Evolutionary conservation across 2,329 filamentous ascomycete species (phyloP).

Genomic region (Penicillium sp.): DNA sequence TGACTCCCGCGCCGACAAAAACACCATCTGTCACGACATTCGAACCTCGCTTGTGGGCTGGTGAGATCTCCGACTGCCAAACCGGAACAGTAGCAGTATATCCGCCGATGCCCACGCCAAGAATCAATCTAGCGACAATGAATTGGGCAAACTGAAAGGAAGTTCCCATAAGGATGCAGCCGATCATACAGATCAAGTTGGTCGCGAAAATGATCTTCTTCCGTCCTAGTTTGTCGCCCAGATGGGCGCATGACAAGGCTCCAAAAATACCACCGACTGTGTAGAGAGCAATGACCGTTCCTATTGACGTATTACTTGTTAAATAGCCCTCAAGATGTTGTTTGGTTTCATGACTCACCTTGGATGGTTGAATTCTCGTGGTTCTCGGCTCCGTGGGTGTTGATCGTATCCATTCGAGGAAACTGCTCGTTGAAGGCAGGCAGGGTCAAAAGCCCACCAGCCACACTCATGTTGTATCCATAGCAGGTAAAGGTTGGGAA

Average conservation of each 20-base stretch:
- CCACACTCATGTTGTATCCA: conserved; percentile 58
- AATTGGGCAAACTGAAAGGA: conserved; percentile 52
- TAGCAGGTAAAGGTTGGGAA: conserved; percentile 52
- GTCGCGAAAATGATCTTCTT: conserved; percentile 50
- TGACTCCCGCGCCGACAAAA: neutral
- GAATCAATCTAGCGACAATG: conserved; percentile 50
- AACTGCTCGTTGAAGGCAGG: conserved; percentile 41
- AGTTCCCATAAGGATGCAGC: conserved; percentile 49
- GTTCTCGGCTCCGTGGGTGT: neutral
- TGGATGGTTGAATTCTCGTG: conserved; percentile 1
- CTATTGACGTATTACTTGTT: neutral
- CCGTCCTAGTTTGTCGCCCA: conserved; percentile 53
- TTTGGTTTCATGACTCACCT: neutral
- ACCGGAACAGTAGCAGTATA: conserved; percentile 51
- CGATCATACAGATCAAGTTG: conserved; percentile 46
- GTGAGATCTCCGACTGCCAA: conserved; percentile 47
- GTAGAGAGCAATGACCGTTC: conserved; percentile 2
- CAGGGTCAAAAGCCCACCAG: conserved; percentile 50
- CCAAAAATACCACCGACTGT: conserved; percentile 51
- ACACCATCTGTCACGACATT: conserved; percentile 46
- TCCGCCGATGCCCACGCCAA: conserved; percentile 51
- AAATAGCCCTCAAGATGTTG: neutral
- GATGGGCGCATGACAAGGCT: conserved; percentile 49
- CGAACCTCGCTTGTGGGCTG: conserved; percentile 43
- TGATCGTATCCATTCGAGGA: conserved; percentile 44